Evolutionary conservation across 192 early-diverging fungal species (phyloP).

Genomic region (Geranomyces variabilis): DNA sequence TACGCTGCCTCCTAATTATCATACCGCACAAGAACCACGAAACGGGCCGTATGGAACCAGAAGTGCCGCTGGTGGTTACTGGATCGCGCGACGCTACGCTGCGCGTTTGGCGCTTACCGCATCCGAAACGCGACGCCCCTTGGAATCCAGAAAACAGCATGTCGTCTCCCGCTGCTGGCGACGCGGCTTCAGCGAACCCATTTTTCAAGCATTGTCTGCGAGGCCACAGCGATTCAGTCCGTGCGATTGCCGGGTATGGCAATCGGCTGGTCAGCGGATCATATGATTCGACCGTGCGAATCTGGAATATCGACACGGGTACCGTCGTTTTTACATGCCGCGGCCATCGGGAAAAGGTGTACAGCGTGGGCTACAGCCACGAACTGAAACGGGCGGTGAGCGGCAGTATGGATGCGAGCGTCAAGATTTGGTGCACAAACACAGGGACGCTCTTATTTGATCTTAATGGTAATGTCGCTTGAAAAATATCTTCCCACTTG

Average conservation of each 20-base stretch:
- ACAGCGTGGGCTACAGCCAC: slow-evolving; percentile 87
- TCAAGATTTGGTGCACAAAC: slow-evolving; percentile 89
- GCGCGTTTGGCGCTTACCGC: slow-evolving; percentile 90
- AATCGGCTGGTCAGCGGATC: slow-evolving; percentile 87
- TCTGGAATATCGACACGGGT: slow-evolving; percentile 88
- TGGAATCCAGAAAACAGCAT: slow-evolving; percentile 39
- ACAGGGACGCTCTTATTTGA: slow-evolving; percentile 78
- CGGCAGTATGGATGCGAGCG: slow-evolving; percentile 92
- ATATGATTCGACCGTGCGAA: slow-evolving; percentile 88
- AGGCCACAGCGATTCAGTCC: slow-evolving; percentile 89
- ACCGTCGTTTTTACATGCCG: slow-evolving; percentile 65
- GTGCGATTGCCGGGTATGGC: slow-evolving; percentile 89
- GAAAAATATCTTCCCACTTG: background rate
- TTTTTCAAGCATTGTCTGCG: slow-evolving; percentile 80
- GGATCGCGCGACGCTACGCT: slow-evolving; percentile 94
- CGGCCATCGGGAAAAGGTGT: slow-evolving; percentile 94
- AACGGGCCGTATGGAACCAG: slow-evolving; percentile 50
- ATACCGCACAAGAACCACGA: slow-evolving; percentile 48
- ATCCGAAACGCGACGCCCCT: slow-evolving; percentile 63
- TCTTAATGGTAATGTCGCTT: slow-evolving; percentile 68
- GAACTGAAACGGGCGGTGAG: slow-evolving; percentile 84
- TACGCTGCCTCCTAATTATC: slow-evolving; percentile 90
- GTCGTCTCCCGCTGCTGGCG: slow-evolving; percentile 15
- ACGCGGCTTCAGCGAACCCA: slow-evolving; percentile 59
- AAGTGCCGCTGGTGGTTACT: slow-evolving; percentile 84